Evolutionary conservation across 2,329 filamentous ascomycete species (phyloP).

Genomic region (Monosporascus sp.): DNA sequence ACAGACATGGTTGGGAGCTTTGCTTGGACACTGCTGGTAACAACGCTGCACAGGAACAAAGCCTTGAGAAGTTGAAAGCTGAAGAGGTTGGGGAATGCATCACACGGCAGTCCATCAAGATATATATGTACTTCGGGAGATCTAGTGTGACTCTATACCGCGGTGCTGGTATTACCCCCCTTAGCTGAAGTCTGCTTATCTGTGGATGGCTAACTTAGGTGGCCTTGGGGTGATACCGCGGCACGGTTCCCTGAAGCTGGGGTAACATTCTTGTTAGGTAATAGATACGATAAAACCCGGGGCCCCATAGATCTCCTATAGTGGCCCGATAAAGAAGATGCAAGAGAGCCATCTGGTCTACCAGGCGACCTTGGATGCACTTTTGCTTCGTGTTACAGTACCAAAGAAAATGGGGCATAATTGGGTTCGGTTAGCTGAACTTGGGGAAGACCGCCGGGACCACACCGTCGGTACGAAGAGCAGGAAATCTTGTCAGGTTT

Average conservation of each 20-base stretch:
- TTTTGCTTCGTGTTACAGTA: no score
- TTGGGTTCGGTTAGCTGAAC: background rate
- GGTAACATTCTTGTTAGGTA: slow-evolving; percentile 1
- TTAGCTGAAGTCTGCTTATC: slow-evolving; percentile 10
- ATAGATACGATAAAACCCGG: slow-evolving; percentile 4
- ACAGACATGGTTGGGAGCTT: slow-evolving; percentile 12
- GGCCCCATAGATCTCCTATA: slow-evolving; percentile 4
- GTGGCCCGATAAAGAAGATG: background rate
- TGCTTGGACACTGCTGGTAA: no score
- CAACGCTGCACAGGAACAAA: no score
- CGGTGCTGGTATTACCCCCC: slow-evolving; percentile 3
- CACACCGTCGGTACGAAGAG: background rate
- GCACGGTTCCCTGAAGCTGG: background rate
- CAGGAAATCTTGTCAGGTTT: background rate
- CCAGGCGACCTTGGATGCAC: no score
- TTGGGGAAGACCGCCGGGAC: background rate
- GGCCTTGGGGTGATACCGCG: background rate
- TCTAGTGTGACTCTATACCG: slow-evolving; percentile 6
- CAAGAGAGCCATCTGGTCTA: background rate
- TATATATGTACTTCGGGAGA: slow-evolving; percentile 6
- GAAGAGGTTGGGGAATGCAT: no score
- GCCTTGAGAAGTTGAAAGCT: no score
- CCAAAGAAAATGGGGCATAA: background rate
- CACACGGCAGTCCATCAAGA: background rate
- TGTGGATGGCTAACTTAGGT: slow-evolving; percentile 2